These are phyloP conservation scores for Sporothrix phasma DNA, from an alignment of 2,329 filamentous ascomycete genomes.

Conservation along the genomic window DNA sequence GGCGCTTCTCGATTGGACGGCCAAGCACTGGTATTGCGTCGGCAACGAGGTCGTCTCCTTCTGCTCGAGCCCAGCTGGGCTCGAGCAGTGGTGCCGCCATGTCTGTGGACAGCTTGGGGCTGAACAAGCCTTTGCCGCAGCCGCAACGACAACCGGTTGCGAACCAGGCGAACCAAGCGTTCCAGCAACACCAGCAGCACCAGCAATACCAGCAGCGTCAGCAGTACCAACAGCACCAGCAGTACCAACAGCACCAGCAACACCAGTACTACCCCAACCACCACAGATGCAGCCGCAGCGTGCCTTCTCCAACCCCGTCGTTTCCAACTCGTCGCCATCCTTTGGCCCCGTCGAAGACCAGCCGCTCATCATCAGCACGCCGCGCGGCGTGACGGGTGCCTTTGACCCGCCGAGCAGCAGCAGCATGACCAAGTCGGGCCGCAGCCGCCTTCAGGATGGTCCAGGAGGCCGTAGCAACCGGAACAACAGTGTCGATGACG, in stretches of 20 bases:
- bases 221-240: conserved; percentile 18
- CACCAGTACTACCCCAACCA: conserved; percentile 1
- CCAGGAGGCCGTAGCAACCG: neutral
- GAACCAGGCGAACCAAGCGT: conserved; percentile 15
- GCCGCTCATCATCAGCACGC: conserved; percentile 52
- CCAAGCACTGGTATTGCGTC: neutral
- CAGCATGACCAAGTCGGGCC: conserved; percentile 21
- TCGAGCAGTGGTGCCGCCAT: neutral
- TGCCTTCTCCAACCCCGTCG: conserved; percentile 12
- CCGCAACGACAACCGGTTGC: conserved; percentile 17
- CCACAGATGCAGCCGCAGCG: conserved; percentile 12
- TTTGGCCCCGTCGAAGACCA: conserved; percentile 33
- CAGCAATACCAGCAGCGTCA: conserved; percentile 9
- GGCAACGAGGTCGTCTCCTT: too few species aligned
- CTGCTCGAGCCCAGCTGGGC: neutral
- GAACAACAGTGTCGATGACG: neutral
- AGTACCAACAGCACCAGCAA: conserved; percentile 10
- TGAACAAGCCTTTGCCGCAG: conserved; percentile 8
- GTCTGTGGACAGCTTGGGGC: neutral
- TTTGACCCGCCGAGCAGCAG: conserved; percentile 36
- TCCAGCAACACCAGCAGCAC: conserved; percentile 19
- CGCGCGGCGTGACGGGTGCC: conserved; percentile 43
- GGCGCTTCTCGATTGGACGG: conserved; percentile 7
- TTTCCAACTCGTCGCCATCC: conserved; percentile 19
- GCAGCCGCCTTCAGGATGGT: neutral